Conservation (phyloP, 2,329 filamentous ascomycete genomes). For the Calonectria montana region DNA sequence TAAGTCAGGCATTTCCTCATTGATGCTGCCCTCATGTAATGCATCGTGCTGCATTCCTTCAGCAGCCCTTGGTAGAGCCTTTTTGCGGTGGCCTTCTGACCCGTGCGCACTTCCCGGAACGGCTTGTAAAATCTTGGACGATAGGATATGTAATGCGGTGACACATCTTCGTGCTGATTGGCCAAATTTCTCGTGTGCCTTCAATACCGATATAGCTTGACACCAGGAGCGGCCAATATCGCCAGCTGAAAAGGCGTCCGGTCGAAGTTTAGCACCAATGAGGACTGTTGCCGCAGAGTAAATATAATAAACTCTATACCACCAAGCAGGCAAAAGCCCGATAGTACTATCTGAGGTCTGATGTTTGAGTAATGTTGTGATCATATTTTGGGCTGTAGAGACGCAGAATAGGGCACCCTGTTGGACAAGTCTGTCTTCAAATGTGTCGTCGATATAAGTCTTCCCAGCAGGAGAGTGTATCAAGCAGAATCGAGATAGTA, state of each 20-base stretch:
- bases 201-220: conserved; percentile 47
- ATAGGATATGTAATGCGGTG: conserved; percentile 49
- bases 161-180: conserved; percentile 48
- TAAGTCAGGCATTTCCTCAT: background rate
- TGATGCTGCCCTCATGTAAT: conserved; percentile 17
- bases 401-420: conserved; percentile 51
- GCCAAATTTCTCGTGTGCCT: conserved; percentile 48
- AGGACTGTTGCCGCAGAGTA: conserved; percentile 51
- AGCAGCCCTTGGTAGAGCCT: background rate
- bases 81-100: background rate
- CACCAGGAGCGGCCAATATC: conserved; percentile 47
- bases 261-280: conserved; percentile 49
- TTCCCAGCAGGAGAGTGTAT: conserved; percentile 26
- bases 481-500: conserved; percentile 48
- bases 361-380: conserved; percentile 44
- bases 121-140: conserved; percentile 46
- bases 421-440: conserved; percentile 44
- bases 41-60: background rate
- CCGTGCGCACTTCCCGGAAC: conserved; percentile 8
- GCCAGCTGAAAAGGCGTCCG: conserved; percentile 42
- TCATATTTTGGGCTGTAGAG: conserved; percentile 47
- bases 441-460: conserved; percentile 28
- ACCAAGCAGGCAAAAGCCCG: conserved; percentile 52
- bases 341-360: conserved; percentile 46
- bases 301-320: conserved; percentile 53